Percentiles rank a stretch among this genome's conserved stretches.
Evolutionary conservation across 306 rosid species (phyloP).

Genomic region (Pachyrhizus erosus): DNA sequence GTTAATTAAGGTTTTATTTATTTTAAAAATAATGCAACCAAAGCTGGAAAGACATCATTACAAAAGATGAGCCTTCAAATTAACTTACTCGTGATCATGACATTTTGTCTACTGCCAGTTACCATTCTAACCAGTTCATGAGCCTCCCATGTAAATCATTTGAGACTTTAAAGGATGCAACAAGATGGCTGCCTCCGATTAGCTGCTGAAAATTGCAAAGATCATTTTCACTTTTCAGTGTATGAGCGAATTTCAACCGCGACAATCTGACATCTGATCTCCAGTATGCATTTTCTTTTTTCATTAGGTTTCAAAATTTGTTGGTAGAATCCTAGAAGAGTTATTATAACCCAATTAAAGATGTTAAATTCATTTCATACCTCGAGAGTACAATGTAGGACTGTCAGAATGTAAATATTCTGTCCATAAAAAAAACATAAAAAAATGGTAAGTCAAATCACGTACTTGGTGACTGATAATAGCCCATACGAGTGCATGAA

Average conservation of each 20-base stretch:
- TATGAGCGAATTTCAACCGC: neutral
- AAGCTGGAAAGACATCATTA: neutral
- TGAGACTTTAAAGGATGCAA: constrained; percentile 54
- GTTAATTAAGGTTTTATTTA: neutral
- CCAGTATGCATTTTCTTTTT: constrained; percentile 2
- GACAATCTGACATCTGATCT: neutral
- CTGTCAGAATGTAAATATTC: neutral
- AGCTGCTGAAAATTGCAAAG: constrained; percentile 41
- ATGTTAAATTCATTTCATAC: neutral
- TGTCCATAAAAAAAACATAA: neutral
- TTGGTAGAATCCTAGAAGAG: neutral
- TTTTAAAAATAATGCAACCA: neutral
- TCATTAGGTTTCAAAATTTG: neutral
- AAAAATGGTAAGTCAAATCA: neutral
- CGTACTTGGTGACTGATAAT: neutral
- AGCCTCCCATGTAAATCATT: neutral
- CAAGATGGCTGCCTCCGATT: constrained; percentile 54
- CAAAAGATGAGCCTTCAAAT: neutral
- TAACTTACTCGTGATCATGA: constrained; percentile 31
- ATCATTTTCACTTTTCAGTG: constrained; percentile 35
- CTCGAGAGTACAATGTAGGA: neutral
- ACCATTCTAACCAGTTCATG: neutral
- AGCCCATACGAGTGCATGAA: neutral
- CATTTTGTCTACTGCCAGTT: constrained; percentile 1
- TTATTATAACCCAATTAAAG: neutral